phyloP scores from a whole-genome alignment of 2,329 filamentous ascomycete species.

The Stemphylium lycopersici region DNA sequence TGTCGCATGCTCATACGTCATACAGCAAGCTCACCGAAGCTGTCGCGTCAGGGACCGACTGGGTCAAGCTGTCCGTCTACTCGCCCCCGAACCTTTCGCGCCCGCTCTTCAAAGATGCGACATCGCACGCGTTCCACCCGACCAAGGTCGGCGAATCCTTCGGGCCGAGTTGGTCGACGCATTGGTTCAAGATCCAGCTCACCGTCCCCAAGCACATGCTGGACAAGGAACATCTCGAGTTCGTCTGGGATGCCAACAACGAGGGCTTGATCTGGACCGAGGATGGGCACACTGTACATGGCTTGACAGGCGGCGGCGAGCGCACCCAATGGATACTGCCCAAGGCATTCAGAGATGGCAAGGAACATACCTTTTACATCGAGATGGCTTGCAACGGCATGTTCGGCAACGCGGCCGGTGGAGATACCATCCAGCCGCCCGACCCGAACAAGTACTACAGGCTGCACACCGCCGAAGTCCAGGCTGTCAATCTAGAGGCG shows the following conservation, averaged over 20 bases:
- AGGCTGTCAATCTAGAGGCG: slow-evolving; percentile 85
- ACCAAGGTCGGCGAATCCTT: slow-evolving; percentile 80
- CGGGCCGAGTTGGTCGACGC: slow-evolving; percentile 94
- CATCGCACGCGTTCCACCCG: slow-evolving; percentile 73
- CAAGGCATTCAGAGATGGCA: slow-evolving; percentile 78
- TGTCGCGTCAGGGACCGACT: slow-evolving; percentile 68
- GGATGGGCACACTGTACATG: slow-evolving; percentile 88
- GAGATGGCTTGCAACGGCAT: slow-evolving; percentile 99
- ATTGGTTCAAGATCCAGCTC: slow-evolving; percentile 90
- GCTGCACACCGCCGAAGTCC: slow-evolving; percentile 80
- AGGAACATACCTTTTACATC: slow-evolving; percentile 88
- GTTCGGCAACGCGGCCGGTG: slow-evolving; percentile 90
- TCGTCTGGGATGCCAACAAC: slow-evolving; percentile 94
- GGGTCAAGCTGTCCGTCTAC: slow-evolving; percentile 87
- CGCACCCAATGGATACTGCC: slow-evolving; percentile 91
- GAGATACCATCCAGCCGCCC: slow-evolving; percentile 87
- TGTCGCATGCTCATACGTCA: slow-evolving; percentile 18
- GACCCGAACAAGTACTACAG: slow-evolving; percentile 81
- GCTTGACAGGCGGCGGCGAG: slow-evolving; percentile 87
- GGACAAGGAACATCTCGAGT: slow-evolving; percentile 83
- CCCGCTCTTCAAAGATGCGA: slow-evolving; percentile 86
- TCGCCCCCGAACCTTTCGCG: slow-evolving; percentile 78
- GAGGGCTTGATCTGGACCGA: slow-evolving; percentile 95
- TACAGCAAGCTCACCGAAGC: slow-evolving; percentile 74
- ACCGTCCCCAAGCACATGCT: slow-evolving; percentile 75